These are phyloP conservation scores for Monosporascus sp. DNA, from an alignment of 2,329 filamentous ascomycete genomes.

Conservation along the genomic window DNA sequence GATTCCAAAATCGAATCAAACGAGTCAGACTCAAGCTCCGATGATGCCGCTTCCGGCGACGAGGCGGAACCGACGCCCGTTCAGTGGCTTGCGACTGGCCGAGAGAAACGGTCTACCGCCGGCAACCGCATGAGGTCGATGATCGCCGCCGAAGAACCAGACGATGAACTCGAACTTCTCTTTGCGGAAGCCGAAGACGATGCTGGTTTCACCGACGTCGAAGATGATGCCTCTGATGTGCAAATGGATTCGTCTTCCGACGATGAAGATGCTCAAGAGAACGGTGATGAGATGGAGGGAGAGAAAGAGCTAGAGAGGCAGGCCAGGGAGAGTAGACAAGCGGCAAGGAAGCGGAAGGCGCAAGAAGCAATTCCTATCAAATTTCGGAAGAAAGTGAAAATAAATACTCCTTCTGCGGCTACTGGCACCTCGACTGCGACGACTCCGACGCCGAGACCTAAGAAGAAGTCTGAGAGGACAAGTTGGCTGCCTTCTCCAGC, in stretches of 20 bases:
- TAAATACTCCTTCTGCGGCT: constrained; percentile 38
- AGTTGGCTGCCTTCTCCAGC: constrained; percentile 52
- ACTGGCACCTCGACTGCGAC: constrained; percentile 26
- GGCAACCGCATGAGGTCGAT: constrained; percentile 79
- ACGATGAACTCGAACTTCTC: constrained; percentile 65
- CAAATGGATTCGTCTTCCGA: constrained; percentile 82
- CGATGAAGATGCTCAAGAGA: constrained; percentile 70
- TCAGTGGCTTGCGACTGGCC: constrained; percentile 68
- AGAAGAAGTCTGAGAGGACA: constrained; percentile 55
- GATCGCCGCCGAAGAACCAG: constrained; percentile 67
- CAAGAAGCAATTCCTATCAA: constrained; percentile 67
- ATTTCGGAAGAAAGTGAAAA: constrained; percentile 71
- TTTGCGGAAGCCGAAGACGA: constrained; percentile 70
- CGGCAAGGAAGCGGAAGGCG: constrained; percentile 73
- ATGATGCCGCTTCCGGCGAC: constrained; percentile 28
- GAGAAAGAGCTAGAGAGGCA: constrained; percentile 80
- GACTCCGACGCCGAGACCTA: constrained; percentile 42
- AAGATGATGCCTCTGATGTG: constrained; percentile 65
- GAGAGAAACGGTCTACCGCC: constrained; percentile 72
- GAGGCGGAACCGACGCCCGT: constrained; percentile 31
- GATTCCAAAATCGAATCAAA: constrained; percentile 23
- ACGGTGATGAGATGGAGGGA: constrained; percentile 70
- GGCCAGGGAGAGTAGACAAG: constrained; percentile 61
- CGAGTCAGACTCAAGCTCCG: constrained; percentile 31
- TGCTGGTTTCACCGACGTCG: constrained; percentile 63